Percentiles rank a stretch among this genome's conserved stretches.
Evolutionary conservation across 2,329 filamentous ascomycete species (phyloP).

Genomic region (Hypoxylon sp.): DNA sequence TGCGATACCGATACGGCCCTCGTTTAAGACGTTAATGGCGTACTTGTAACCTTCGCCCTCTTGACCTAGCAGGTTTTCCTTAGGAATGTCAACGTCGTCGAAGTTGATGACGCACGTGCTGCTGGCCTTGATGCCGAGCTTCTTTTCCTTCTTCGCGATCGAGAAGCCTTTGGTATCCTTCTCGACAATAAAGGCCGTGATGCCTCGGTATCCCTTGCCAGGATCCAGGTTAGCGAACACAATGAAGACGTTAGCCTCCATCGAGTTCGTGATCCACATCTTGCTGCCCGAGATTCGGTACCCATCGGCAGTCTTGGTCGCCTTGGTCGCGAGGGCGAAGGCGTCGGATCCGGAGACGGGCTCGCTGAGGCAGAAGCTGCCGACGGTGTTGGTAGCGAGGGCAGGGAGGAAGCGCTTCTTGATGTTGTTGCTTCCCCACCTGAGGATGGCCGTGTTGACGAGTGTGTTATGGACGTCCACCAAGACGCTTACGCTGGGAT

Average conservation of each 20-base stretch:
- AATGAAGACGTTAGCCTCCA: constrained; percentile 95
- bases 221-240: constrained; percentile 97
- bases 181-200: constrained; percentile 95
- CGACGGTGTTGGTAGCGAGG: constrained; percentile 90
- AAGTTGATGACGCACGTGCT: constrained; percentile 98
- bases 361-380: constrained; percentile 93
- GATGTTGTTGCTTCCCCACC: constrained; percentile 81
- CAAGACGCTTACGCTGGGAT: constrained; percentile 94
- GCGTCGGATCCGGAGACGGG: constrained; percentile 94
- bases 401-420: constrained; percentile 92
- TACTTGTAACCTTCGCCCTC: constrained; percentile 98
- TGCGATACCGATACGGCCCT: constrained; percentile 96
- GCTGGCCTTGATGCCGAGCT: constrained; percentile 95
- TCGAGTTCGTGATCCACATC: constrained; percentile 99
- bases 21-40: constrained; percentile 93
- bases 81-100: constrained; percentile 92
- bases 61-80: constrained; percentile 88
- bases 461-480: constrained; percentile 98
- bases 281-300: constrained; percentile 93
- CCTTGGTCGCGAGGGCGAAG: constrained; percentile 93
- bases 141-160: constrained; percentile 99
- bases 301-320: constrained; percentile 83
- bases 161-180: constrained; percentile 90
- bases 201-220: constrained; percentile 94
- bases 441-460: constrained; percentile 92